phyloP scores from a whole-genome alignment of 73 alveolate species.

The Paramecium tetraurelia region DNA sequence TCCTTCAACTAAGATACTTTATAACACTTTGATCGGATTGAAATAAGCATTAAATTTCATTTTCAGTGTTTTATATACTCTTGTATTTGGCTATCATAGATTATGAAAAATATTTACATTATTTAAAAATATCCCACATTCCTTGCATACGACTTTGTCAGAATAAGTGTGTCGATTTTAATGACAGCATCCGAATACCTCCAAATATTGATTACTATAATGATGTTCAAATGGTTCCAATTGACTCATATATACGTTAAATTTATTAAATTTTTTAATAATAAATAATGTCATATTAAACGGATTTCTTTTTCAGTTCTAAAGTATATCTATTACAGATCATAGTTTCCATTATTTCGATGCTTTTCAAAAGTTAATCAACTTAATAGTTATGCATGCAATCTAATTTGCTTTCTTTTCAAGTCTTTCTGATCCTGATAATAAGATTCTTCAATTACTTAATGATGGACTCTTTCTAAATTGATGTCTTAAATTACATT shows the following conservation, averaged over 20 bases:
- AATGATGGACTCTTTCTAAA: neutral
- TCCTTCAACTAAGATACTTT: neutral
- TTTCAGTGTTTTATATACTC: constrained; percentile 15
- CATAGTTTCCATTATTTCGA: neutral
- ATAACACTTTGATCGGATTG: neutral
- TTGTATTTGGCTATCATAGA: neutral
- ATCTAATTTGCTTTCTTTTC: neutral
- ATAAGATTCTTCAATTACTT: neutral
- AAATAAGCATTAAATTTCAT: constrained; percentile 14
- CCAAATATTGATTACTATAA: neutral
- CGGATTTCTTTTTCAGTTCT: neutral
- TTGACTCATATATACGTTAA: constrained; percentile 21
- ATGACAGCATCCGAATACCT: constrained; percentile 24
- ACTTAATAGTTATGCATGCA: neutral
- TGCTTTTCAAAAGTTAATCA: neutral
- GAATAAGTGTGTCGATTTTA: neutral
- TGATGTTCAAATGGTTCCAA: constrained; percentile 24
- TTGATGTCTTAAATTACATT: neutral
- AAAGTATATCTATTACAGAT: neutral
- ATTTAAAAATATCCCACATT: constrained; percentile 24
- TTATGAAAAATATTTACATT: neutral
- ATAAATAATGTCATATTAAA: neutral
- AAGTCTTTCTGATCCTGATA: neutral
- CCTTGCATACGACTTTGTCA: neutral
- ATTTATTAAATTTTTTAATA: neutral